These are phyloP conservation scores for Phialemoniopsis sp. DNA, from an alignment of 2,329 filamentous ascomycete genomes.

Conservation along the genomic window DNA sequence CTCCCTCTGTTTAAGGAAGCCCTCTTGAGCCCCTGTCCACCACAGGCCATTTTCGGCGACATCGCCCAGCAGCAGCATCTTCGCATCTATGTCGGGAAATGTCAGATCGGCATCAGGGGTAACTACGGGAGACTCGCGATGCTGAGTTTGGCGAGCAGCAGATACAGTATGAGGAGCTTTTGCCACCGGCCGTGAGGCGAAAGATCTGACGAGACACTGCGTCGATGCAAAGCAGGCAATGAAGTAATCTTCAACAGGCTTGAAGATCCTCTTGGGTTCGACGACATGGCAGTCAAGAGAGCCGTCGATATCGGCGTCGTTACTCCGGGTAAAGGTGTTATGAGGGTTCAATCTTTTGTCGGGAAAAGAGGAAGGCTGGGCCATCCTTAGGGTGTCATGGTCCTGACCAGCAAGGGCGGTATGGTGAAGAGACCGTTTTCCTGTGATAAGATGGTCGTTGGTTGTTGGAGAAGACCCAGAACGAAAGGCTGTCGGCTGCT, in stretches of 20 bases:
- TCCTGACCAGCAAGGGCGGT: no score
- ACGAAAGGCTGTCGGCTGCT: no score
- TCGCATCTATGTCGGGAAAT: constrained; percentile 66
- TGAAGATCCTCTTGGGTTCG: constrained; percentile 63
- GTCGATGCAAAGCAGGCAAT: constrained; percentile 63
- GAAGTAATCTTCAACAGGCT: constrained; percentile 74
- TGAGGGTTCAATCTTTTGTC: constrained; percentile 23
- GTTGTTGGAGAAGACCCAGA: no score
- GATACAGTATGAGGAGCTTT: constrained; percentile 7
- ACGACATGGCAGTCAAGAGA: constrained; percentile 17
- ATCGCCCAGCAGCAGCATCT: constrained; percentile 68
- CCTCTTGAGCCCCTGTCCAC: constrained; percentile 65
- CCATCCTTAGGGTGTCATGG: constrained; percentile 11
- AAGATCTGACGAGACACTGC: constrained; percentile 73
- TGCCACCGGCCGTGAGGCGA: constrained; percentile 47
- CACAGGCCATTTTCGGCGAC: constrained; percentile 77
- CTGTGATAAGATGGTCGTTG: no score
- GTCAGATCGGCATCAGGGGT: constrained; percentile 28
- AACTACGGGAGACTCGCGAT: constrained; percentile 26
- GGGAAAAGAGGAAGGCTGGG: constrained; percentile 41
- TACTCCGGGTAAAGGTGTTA: constrained; percentile 4
- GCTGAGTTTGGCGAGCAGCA: constrained; percentile 7
- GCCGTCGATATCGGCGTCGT: constrained; percentile 13
- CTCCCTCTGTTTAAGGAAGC: constrained; percentile 23
- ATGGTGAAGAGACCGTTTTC: no score